These are phyloP conservation scores for Stachybotrys chartarum DNA, from an alignment of 2,329 filamentous ascomycete species.

Conservation along the genomic window DNA sequence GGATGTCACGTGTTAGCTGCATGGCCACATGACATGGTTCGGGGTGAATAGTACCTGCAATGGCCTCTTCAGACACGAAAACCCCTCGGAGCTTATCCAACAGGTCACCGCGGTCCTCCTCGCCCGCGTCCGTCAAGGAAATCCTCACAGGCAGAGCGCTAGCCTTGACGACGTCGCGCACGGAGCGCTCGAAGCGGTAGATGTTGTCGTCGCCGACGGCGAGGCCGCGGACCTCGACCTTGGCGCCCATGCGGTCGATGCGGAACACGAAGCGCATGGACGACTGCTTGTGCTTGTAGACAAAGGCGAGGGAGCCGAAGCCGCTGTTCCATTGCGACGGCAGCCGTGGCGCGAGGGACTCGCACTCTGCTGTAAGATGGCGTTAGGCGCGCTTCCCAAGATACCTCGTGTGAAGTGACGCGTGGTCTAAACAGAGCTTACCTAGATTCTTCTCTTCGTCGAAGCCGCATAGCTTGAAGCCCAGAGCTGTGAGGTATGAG, in stretches of 20 bases:
- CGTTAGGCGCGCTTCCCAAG: conserved; percentile 1
- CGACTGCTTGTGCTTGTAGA: conserved; percentile 80
- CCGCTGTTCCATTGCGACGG: conserved; percentile 75
- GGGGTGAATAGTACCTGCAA: conserved; percentile 34
- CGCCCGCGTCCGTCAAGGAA: conserved; percentile 31
- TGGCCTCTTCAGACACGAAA: conserved; percentile 66
- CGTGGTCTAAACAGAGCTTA: conserved; percentile 24
- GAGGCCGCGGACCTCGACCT: conserved; percentile 76
- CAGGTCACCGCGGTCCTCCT: conserved; percentile 44
- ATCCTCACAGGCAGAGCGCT: conserved; percentile 50
- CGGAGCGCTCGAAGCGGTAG: conserved; percentile 63
- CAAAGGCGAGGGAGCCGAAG: conserved; percentile 67
- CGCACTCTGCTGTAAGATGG: conserved; percentile 33
- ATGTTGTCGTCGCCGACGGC: conserved; percentile 77
- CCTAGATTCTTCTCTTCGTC: conserved; percentile 71
- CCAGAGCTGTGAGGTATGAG: conserved; percentile 71
- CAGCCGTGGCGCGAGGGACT: conserved; percentile 53
- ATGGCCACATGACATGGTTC: too few relatives aligned
- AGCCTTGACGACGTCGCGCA: conserved; percentile 65
- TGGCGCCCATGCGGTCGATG: conserved; percentile 72
- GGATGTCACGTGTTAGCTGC: neutral
- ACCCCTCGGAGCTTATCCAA: conserved; percentile 45
- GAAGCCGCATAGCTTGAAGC: conserved; percentile 77
- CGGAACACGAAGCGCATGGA: conserved; percentile 79
- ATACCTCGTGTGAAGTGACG: neutral